These are phyloP conservation scores for Beta macrorhiza DNA, from an alignment of 179 eudicot genomes.

Conservation along the genomic window DNA sequence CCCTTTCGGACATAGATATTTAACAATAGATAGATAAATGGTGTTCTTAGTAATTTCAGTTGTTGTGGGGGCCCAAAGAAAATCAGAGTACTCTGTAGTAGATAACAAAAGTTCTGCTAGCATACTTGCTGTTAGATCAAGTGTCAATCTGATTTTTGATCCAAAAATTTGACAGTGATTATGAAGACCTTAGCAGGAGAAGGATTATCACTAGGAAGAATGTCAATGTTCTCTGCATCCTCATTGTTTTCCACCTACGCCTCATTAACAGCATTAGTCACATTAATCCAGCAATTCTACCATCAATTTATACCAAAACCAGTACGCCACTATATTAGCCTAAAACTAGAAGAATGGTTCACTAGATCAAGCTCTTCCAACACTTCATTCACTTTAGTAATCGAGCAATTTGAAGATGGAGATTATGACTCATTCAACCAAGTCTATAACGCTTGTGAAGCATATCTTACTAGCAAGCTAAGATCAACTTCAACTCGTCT, in stretches of 20 bases:
- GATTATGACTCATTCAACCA: conserved; percentile 40
- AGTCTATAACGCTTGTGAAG: conserved; percentile 43
- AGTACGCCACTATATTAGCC: conserved; percentile 33
- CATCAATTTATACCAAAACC: conserved; percentile 45
- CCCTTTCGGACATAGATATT: too few species aligned
- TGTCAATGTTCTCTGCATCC: conserved; percentile 37
- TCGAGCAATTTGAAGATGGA: conserved; percentile 50
- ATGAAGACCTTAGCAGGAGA: conserved; percentile 30
- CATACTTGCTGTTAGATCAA: not conserved
- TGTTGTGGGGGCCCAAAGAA: not conserved
- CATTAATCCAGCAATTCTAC: conserved; percentile 46
- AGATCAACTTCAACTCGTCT: conserved; percentile 38
- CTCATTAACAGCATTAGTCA: conserved; percentile 46
- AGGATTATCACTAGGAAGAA: conserved; percentile 1
- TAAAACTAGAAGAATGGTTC: conserved; percentile 27
- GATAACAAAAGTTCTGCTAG: not conserved
- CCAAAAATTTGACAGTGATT: not conserved
- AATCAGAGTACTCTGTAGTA: too few species aligned
- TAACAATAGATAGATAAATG: too few species aligned
- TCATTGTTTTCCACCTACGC: conserved; percentile 52
- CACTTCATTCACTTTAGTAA: conserved; percentile 37
- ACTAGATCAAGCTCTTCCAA: conserved; percentile 15
- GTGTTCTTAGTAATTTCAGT: too few species aligned
- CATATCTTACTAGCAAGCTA: conserved; percentile 42
- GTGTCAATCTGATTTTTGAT: not conserved